Evolutionary conservation across 2,329 filamentous ascomycete species (phyloP).

Genomic region (Corynespora cassiicola): DNA sequence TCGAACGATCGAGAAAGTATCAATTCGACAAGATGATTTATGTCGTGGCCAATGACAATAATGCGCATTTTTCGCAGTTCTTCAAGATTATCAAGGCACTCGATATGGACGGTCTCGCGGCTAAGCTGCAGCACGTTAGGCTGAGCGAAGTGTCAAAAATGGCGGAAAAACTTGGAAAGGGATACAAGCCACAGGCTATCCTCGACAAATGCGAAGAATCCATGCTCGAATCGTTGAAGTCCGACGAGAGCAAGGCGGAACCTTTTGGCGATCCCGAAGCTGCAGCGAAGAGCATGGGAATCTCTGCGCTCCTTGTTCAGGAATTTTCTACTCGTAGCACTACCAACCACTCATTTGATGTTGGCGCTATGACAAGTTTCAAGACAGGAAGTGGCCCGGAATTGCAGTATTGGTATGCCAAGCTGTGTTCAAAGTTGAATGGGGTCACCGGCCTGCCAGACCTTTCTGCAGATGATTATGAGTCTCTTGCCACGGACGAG

Average conservation of each 20-base stretch:
- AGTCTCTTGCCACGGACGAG: constrained; percentile 29
- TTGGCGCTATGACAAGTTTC: constrained; percentile 29
- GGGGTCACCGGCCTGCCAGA: constrained; percentile 10
- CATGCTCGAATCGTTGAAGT: constrained; percentile 19
- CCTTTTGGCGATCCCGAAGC: constrained; percentile 23
- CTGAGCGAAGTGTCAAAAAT: constrained; percentile 70
- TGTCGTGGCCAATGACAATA: constrained; percentile 75
- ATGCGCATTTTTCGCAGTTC: constrained; percentile 74
- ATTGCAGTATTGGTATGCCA: constrained; percentile 38
- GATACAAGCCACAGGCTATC: constrained; percentile 72
- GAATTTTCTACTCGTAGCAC: constrained; percentile 31
- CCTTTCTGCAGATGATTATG: constrained; percentile 30
- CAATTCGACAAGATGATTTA: constrained; percentile 82
- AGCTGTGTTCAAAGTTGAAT: constrained; percentile 24
- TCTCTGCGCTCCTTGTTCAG: constrained; percentile 33
- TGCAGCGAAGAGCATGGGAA: constrained; percentile 18
- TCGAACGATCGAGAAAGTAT: constrained; percentile 67
- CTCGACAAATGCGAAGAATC: constrained; percentile 53
- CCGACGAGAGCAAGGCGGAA: constrained; percentile 23
- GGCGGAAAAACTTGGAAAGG: constrained; percentile 59
- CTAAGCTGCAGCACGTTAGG: constrained; percentile 75
- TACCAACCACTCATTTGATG: constrained; percentile 33
- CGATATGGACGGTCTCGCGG: constrained; percentile 70
- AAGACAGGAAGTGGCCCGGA: constrained; percentile 35
- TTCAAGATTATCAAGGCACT: constrained; percentile 80